Evolutionary conservation across 495 filamentous ascomycete species (phyloP), one percentile per base, ranked within the genome.

Genomic region (Penicillium tannophilum): DNA sequence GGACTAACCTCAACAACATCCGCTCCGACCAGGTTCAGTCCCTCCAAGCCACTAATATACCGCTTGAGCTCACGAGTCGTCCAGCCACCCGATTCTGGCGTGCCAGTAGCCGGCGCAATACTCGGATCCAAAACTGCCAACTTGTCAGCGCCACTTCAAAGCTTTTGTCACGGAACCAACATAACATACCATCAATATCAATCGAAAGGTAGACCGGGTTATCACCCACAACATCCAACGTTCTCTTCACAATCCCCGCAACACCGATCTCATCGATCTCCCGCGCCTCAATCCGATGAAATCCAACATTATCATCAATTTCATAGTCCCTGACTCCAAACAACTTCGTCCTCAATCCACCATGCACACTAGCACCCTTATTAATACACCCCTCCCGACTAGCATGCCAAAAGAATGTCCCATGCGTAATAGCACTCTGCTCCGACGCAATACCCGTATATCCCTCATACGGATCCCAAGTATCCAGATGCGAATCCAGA

Each of bases 401-500:
- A 7, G 65, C 63, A 56, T 69, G 63, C 70, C 65, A 69, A 52
- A 75, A 73, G 41, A 75, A 65, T 10, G 72, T 67, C 10, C 70
- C 70, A 56, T 73, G 70, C 2, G 68, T 73, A 49, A 73, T 64
- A 0, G 56, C 65, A 4, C 60, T 64, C 39, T 73, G 71, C 51
- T 68, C 55, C 0, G 68, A 71, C 10, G 58, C 60, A 28, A 67
- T 65, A 4, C 63, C 65, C 3, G 60, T 69, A 39, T 68, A 64
- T 6, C 62, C 63, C 47, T 58, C 61, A 41, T 62, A 62, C 24
- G 83, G 80, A 65, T 82, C 77, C 79, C 79, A 83, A 0, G 81
- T 83, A 52, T 79, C 78, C 20, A 87, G 73, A 66, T 87, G 84
- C n/a, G 76, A 78, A 56, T 87, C 84, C 19, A 86, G 79, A 64